Percentiles rank a stretch among this genome's conserved stretches.
Evolutionary conservation across 352 stramenopile species (phyloP).

Genomic region (Globisporangium apiculatum): DNA sequence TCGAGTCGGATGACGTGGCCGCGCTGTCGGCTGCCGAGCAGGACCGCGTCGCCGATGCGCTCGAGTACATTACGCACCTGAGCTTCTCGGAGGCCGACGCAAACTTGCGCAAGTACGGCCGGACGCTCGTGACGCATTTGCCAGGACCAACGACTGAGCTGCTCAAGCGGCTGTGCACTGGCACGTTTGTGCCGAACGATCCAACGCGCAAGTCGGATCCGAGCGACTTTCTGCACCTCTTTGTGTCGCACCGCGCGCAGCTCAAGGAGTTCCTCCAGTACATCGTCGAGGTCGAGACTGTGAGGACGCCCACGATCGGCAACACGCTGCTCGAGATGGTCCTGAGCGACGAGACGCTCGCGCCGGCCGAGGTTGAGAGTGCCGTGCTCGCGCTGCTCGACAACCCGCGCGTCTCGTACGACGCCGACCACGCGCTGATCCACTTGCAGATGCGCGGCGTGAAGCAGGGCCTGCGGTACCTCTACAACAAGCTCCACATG

Average conservation of each 20-base stretch:
- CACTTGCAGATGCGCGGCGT: slow-evolving; percentile 90
- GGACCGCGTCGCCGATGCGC: slow-evolving; percentile 78
- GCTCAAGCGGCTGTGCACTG: slow-evolving; percentile 87
- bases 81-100: slow-evolving; percentile 80
- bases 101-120: slow-evolving; percentile 86
- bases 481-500: slow-evolving; percentile 94
- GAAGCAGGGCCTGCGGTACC: slow-evolving; percentile 89
- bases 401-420: slow-evolving; percentile 87
- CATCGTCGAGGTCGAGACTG: slow-evolving; percentile 84
- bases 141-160: slow-evolving; percentile 86
- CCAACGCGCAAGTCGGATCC: slow-evolving; percentile 67
- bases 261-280: slow-evolving; percentile 87
- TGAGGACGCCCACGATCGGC: slow-evolving; percentile 84
- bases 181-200: slow-evolving; percentile 60
- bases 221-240: slow-evolving; percentile 89
- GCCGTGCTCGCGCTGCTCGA: slow-evolving; percentile 85
- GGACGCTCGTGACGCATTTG: slow-evolving; percentile 82
- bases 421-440: slow-evolving; percentile 91
- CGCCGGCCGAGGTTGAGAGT: slow-evolving; percentile 67
- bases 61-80: slow-evolving; percentile 88
- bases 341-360: slow-evolving; percentile 41
- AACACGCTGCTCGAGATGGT: slow-evolving; percentile 89
- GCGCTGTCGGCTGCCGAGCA: slow-evolving; percentile 69
- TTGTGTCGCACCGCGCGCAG: slow-evolving; percentile 87
- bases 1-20: slow-evolving; percentile 67